Base-by-base conservation (phyloP, 2,329 filamentous ascomycete species). In the Diaporthe helianthi region DNA sequence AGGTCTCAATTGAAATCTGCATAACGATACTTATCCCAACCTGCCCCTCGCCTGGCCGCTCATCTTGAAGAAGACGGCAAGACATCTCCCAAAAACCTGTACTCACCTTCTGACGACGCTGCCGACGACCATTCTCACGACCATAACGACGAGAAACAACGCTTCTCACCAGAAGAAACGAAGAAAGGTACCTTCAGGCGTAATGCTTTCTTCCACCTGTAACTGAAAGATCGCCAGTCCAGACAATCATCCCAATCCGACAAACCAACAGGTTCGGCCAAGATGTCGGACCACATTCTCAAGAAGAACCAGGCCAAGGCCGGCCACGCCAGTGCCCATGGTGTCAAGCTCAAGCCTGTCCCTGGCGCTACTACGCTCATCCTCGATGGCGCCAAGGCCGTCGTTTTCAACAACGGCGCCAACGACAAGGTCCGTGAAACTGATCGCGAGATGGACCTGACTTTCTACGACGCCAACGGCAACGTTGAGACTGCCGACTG, bases 161-260 rank as follows among this genome's bases (percentile, higher is more conserved):
- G n/a, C 44, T 63, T 49, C 58, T 36, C 58, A 63, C 41, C 13
- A 24, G 19, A 36, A 47, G 58, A 36, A 49, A 22, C 58, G 29
- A 12, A 63, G 58, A 63, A 63, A 55, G 47, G 36, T 55, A 36
- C 64, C 64, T 66, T 55, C 64, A n/a, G 64, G 64, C 51, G 22
- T 22, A 47, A 36, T 38, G 64, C n/a, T 46, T 54, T 47, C 64
- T 49, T 55, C 29, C 7, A 47, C 22, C 6, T 5, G 22, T 15
- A 26, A 36, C 51, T 41, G 41, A 31, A 29, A 67, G 44, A 60
- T 24, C 26, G 41, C 51, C 41, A 29, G 51, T 58, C 31, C 52
- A 33, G 49, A 22, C 4, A 31, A 9, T 49, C n/a, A 31, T 22
- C 29, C 44, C 41, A 58, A 38, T 38, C 41, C 41, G 12, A 8